Conservation (phyloP, 805 yeast genomes). For the Spathaspora hagerdaliae region DNA sequence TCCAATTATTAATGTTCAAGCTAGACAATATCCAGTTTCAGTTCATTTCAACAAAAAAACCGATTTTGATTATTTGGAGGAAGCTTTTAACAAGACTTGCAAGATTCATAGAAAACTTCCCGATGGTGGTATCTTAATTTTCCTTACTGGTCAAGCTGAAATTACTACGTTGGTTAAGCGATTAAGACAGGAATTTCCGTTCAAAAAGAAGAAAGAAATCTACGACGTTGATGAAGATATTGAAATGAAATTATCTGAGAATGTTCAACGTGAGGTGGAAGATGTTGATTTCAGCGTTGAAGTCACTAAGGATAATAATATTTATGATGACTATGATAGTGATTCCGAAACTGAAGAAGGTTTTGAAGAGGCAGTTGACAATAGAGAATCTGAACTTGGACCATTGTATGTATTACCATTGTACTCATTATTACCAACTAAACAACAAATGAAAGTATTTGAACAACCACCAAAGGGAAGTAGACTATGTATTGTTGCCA, state of each 20-base stretch:
- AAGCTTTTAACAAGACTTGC: constrained; percentile 77
- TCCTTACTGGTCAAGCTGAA: constrained; percentile 93
- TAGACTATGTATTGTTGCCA: constrained; percentile 88
- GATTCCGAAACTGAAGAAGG: constrained; percentile 58
- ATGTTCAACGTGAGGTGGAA: constrained; percentile 78
- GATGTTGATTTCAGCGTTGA: constrained; percentile 73
- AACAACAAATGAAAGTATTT: constrained; percentile 91
- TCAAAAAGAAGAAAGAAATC: constrained; percentile 25
- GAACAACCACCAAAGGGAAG: constrained; percentile 80
- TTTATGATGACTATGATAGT: constrained; percentile 47
- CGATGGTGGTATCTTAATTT: constrained; percentile 88
- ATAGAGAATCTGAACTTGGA: constrained; percentile 65
- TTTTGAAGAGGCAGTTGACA: constrained; percentile 68
- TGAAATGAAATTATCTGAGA: constrained; percentile 51
- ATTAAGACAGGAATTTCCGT: constrained; percentile 67
- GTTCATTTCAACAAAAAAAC: constrained; percentile 86
- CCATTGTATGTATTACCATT: constrained; percentile 90
- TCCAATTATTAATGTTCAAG: constrained; percentile 84
- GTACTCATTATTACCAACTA: constrained; percentile 89
- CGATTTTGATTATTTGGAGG: constrained; percentile 73
- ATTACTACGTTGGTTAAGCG: constrained; percentile 71
- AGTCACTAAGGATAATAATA: constrained; percentile 34
- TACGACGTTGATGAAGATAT: constrained; percentile 29
- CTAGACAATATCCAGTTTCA: constrained; percentile 92
- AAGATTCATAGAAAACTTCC: constrained; percentile 86